A percentile compares a stretch with the other conserved stretches of the same genome.
These are phyloP conservation scores for Zelonia costaricensis DNA, from an alignment of 208 protist genomes.

Conservation along the genomic window DNA sequence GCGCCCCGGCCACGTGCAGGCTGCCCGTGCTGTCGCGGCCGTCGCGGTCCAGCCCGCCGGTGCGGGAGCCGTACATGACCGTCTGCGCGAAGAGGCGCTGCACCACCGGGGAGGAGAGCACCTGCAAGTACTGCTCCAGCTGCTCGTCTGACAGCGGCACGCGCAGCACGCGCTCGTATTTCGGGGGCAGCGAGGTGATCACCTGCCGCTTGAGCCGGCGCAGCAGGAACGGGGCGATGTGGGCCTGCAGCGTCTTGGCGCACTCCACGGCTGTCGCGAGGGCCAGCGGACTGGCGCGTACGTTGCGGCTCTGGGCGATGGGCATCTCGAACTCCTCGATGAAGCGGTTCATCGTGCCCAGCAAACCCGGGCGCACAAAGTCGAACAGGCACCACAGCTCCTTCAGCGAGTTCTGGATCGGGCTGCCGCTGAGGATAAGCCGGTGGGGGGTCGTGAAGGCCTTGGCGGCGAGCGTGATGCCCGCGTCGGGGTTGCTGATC, in stretches of 20 bases:
- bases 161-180: constrained; percentile 97
- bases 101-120: constrained; percentile 78
- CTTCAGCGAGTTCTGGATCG: constrained; percentile 98
- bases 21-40: constrained; percentile 54
- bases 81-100: constrained; percentile 57
- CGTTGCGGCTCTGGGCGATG: constrained; percentile 90
- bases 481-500: constrained; percentile 95
- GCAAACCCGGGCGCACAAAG: constrained; percentile 97
- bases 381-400: constrained; percentile 99
- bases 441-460: constrained; percentile 93
- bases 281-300: constrained; percentile 85
- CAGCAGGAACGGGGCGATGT: constrained; percentile 96
- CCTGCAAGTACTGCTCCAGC: constrained; percentile 89
- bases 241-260: constrained; percentile 88
- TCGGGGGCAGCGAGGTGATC: constrained; percentile 85
- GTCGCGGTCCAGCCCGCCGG: constrained; percentile 54
- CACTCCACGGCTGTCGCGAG: constrained; percentile 95
- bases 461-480: constrained; percentile 95
- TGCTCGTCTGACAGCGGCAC: constrained; percentile 95
- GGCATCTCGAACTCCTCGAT: constrained; percentile 80
- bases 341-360: constrained; percentile 87
- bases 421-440: constrained; percentile 96
- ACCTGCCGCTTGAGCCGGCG: constrained; percentile 97
- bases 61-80: constrained; percentile 25
- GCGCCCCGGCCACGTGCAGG: constrained; percentile 60